A percentile compares a stretch with the other conserved stretches of the same genome.
phyloP scores from a whole-genome alignment of 2,329 filamentous ascomycete genomes.

The Mycogone perniciosa region DNA sequence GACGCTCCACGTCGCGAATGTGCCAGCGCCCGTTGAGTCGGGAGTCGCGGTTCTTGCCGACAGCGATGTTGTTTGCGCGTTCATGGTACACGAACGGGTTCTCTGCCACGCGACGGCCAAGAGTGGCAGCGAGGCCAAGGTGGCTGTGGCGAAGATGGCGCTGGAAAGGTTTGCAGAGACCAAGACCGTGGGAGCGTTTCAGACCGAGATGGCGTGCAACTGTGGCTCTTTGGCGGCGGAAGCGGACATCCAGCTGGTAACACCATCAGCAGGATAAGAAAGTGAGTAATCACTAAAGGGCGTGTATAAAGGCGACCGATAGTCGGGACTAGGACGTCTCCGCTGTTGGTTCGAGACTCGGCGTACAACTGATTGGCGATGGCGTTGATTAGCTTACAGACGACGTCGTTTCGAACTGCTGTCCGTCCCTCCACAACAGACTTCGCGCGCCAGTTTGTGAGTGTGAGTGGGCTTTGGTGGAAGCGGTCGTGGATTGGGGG shows the following conservation, averaged over 20 bases:
- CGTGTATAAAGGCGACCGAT: too few relatives aligned
- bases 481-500: not conserved
- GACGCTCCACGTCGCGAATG: constrained; percentile 47
- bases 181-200: not conserved
- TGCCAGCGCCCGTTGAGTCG: constrained; percentile 34
- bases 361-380: too few relatives aligned
- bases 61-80: constrained; percentile 59
- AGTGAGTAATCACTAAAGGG: too few relatives aligned
- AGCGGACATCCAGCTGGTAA: too few relatives aligned
- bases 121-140: constrained; percentile 67
- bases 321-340: too few relatives aligned
- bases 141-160: constrained; percentile 51
- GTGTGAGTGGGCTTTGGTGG: not conserved
- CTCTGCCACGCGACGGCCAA: constrained; percentile 55
- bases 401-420: too few relatives aligned
- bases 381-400: too few relatives aligned
- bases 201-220: constrained; percentile 9
- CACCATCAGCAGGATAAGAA: too few relatives aligned
- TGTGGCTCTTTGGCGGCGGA: not conserved
- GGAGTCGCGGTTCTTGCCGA: constrained; percentile 32
- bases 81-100: constrained; percentile 69
- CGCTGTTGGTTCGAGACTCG: too few relatives aligned
- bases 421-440: too few relatives aligned
- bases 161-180: not conserved
- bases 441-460: too few relatives aligned